Evolutionary conservation across 176 grass and related monocot species (phyloP), one percentile per base, ranked within the genome.

Genomic region (Elaeis guineensis): DNA sequence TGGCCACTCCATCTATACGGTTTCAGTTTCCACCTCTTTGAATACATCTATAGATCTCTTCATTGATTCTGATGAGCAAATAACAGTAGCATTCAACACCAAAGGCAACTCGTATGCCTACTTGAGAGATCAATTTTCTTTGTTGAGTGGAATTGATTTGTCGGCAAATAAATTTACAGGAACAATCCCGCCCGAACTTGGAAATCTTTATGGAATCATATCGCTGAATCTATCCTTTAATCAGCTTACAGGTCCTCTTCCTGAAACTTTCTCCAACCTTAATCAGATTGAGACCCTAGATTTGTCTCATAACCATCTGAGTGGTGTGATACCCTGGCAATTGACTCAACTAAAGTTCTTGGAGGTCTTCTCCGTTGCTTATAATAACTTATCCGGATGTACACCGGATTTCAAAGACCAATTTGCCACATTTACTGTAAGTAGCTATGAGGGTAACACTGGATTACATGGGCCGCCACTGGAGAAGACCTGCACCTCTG

Each of bases 361-460:
- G 35, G 35, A 12, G 35, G 35, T 44, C 7, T 44, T 44, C 35
- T 44, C 5, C 49, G 0, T 75, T n/a, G 78, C 78, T 0, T 59
- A 81, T 16, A 75, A 81, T 5, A 75, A 81, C 19, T 59, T 81
- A 16, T 65, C 78, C 0, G 78, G 78, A 20, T 74, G 71, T 23
- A 70, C 52, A 70, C 59, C 67, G 4, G 24, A 17, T 55, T 19
- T 25, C 11, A 44, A 44, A 44, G 30, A 18, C 4, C 65, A 81
- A 28, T 70, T 81, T 8, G 9, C 1, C 21, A 21, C 77, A 1
- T 81, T 81, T 51, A 16, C 1, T 5, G 30, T 11, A 8, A 17
- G 2, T 0, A 65, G 52, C 15, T 81, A 81, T 22, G 15, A 30
- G 12, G 78, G 65, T 2, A 81, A 75, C 26, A 55, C 6, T 4